Evolutionary conservation across 164 flowering plant genomes (phyloP).

Genomic region (Aristolochia contorta): DNA sequence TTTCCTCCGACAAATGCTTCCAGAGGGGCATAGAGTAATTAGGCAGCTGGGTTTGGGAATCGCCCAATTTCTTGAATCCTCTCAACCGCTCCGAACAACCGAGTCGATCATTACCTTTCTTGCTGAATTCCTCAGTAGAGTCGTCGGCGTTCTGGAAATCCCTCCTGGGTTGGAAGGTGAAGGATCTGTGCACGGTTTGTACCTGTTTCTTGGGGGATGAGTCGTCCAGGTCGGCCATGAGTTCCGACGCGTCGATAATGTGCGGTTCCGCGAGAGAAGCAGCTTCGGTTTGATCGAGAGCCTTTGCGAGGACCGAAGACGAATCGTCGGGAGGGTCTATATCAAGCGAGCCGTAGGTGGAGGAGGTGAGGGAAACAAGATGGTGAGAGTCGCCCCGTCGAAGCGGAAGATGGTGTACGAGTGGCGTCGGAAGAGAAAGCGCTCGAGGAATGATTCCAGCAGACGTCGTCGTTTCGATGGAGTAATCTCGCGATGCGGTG

Average conservation of each 20-base stretch:
- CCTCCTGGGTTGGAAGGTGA: not conserved
- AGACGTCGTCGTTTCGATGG: not conserved
- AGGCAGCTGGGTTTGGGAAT: not conserved
- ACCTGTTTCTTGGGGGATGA: not conserved
- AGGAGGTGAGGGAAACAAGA: slow-evolving; percentile 70
- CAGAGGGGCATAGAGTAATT: slow-evolving; percentile 36
- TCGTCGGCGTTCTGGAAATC: not conserved
- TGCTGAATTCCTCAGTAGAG: not conserved
- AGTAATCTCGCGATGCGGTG: slow-evolving; percentile 28
- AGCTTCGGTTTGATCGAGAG: slow-evolving; percentile 10
- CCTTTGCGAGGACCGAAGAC: not conserved
- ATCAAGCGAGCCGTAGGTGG: slow-evolving; percentile 24
- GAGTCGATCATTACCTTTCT: not conserved
- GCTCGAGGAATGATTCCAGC: slow-evolving; percentile 23
- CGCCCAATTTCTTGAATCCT: not conserved
- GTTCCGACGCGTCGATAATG: slow-evolving; percentile 80
- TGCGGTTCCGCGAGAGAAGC: slow-evolving; percentile 19
- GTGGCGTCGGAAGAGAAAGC: slow-evolving; percentile 45
- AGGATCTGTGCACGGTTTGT: not conserved
- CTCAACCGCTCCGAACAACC: not conserved
- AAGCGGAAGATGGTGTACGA: slow-evolving; percentile 64
- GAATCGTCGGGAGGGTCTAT: slow-evolving; percentile 2
- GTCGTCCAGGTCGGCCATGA: slow-evolving; percentile 79
- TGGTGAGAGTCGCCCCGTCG: slow-evolving; percentile 67
- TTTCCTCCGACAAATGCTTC: slow-evolving; percentile 78